These are phyloP conservation scores for Naganishia cerealis DNA, from an alignment of 1,284 basidiomycete genomes.

Conservation along the genomic window DNA sequence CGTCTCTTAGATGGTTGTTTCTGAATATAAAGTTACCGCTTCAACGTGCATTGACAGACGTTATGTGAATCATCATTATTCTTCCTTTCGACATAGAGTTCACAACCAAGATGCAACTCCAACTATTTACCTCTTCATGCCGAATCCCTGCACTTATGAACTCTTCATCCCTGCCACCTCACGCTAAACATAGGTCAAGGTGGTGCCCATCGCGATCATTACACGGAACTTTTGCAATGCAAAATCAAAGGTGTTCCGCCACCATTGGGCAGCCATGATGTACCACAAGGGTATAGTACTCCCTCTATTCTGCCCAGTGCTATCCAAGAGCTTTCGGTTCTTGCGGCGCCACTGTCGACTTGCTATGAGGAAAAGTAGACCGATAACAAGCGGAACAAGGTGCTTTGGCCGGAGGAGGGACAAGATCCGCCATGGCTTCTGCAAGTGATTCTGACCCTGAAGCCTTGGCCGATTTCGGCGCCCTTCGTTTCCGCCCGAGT, in stretches of 20 bases:
- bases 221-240: conserved; percentile 21
- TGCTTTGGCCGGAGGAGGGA: conserved; percentile 6
- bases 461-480: background rate
- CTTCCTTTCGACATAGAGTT: too few species aligned
- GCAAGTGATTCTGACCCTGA: background rate
- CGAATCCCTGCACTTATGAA: background rate
- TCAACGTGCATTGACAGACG: background rate
- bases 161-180: background rate
- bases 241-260: conserved; percentile 5
- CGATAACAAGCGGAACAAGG: background rate
- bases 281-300: conserved; percentile 17
- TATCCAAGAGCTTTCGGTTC: background rate
- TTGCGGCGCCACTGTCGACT: conserved; percentile 1
- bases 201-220: conserved; percentile 24
- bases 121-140: background rate
- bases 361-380: background rate
- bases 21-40: background rate
- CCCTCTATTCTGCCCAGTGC: background rate
- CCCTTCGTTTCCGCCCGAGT: background rate
- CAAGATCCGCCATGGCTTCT: conserved; percentile 11
- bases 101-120: background rate
- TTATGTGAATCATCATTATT: too few species aligned
- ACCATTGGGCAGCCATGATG: conserved; percentile 11
- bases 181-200: conserved; percentile 15
- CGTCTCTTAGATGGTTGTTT: too few species aligned